phyloP scores from a whole-genome alignment of 192 early-diverging fungal genomes.

The Coemansia sp. region DNA sequence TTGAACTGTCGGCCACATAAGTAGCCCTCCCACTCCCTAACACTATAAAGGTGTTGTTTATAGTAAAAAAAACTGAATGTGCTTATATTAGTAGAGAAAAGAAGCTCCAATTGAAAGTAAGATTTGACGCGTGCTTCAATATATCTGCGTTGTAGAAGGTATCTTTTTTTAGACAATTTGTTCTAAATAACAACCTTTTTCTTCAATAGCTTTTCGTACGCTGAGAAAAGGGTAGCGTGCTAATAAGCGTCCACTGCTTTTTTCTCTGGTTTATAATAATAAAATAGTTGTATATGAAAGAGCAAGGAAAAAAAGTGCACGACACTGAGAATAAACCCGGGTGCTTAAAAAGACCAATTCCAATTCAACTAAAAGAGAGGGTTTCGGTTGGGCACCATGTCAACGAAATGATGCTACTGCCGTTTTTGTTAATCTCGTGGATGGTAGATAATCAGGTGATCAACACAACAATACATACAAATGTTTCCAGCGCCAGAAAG shows the following conservation, averaged over 20 bases:
- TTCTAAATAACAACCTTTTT: not conserved
- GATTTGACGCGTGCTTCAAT: not conserved
- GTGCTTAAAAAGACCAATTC: not conserved
- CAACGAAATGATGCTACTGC: not conserved
- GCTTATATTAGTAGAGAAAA: not conserved
- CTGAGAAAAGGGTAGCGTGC: no score
- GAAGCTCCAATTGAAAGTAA: not conserved
- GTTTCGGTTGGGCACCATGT: not conserved
- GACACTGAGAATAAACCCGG: not conserved
- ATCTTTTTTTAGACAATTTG: not conserved
- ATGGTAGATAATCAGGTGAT: not conserved
- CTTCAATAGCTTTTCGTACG: no score
- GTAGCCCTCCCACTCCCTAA: not conserved
- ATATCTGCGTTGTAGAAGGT: no score
- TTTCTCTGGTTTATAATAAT: not conserved
- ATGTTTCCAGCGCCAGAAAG: no score
- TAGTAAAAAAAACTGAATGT: no score
- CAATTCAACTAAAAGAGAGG: not conserved
- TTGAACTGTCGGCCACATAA: conserved; percentile 43
- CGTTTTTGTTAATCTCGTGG: not conserved
- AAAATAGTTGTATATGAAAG: not conserved
- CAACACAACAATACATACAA: no score
- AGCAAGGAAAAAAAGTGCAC: not conserved
- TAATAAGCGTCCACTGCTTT: no score
- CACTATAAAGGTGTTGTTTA: not conserved